phyloP scores from a whole-genome alignment of 768 basidiomycete species.

The Dendrothele bispora region DNA sequence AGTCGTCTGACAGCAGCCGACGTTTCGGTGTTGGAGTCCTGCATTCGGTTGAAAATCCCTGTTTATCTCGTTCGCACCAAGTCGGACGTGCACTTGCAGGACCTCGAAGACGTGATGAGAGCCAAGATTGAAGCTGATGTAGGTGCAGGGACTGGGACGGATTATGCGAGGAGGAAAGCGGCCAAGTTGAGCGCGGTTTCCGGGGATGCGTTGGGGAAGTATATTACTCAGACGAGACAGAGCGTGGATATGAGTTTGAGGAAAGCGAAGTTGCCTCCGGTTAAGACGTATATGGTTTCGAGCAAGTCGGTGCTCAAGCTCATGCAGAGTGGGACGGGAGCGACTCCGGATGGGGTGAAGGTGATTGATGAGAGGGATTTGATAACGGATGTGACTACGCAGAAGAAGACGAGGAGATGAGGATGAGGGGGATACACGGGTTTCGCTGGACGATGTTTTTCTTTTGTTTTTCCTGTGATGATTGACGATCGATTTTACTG shows the following conservation, averaged over 20 bases:
- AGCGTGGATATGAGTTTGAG: constrained; percentile 23
- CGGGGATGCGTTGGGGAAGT: too few relatives aligned
- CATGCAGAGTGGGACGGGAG: constrained; percentile 11
- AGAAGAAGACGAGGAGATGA: too few relatives aligned
- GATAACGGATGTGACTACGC: constrained; percentile 6
- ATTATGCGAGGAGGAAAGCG: too few relatives aligned
- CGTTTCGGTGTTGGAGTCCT: constrained; percentile 12
- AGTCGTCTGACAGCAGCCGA: constrained; percentile 15
- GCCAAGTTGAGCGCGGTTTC: too few relatives aligned
- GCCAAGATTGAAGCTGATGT: neutral
- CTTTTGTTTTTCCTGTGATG: too few relatives aligned
- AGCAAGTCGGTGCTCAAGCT: constrained; percentile 20
- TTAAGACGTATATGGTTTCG: constrained; percentile 28
- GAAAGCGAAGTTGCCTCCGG: constrained; percentile 24
- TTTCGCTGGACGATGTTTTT: too few relatives aligned
- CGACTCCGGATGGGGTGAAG: constrained; percentile 4
- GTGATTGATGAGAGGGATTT: constrained; percentile 7
- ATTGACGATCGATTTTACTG: too few relatives aligned
- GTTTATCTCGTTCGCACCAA: constrained; percentile 16
- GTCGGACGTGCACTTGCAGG: constrained; percentile 18
- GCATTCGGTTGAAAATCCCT: constrained; percentile 13
- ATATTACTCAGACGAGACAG: constrained; percentile 24
- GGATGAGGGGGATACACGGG: too few relatives aligned
- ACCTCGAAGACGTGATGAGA: constrained; percentile 6
- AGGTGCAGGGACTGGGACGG: neutral